These are phyloP conservation scores for Stygiomarasmius scandens DNA, from an alignment of 1,284 basidiomycete species.

Conservation along the genomic window DNA sequence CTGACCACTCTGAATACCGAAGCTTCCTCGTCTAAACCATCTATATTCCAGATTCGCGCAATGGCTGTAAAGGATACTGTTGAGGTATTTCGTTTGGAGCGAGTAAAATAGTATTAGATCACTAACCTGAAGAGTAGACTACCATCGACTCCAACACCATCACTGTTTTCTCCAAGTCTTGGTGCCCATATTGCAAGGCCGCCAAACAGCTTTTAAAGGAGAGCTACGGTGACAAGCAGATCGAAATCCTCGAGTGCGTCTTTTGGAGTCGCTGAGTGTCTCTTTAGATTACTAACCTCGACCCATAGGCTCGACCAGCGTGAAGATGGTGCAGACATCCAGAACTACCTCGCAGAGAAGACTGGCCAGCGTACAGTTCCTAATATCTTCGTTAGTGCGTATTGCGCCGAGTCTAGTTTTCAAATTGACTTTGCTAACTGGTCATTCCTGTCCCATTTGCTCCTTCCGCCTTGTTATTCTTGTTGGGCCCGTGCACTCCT, in stretches of 20 bases:
- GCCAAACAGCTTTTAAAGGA: conserved; percentile 53
- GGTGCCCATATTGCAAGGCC: conserved; percentile 61
- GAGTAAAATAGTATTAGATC: no score
- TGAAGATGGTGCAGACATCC: conserved; percentile 60
- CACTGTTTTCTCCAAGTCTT: conserved; percentile 72
- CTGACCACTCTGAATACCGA: neutral
- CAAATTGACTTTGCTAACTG: no score
- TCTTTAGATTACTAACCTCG: neutral
- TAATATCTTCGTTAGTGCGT: conserved; percentile 70
- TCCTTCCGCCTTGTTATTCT: no score
- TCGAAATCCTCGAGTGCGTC: neutral
- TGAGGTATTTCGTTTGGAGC: conserved; percentile 3
- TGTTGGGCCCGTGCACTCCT: no score
- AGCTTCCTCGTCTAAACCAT: neutral
- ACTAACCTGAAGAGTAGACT: no score
- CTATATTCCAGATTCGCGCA: neutral
- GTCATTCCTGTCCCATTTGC: no score
- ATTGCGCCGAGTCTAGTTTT: neutral
- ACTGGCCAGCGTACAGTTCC: conserved; percentile 68
- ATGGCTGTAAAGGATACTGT: conserved; percentile 6
- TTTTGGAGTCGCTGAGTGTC: neutral
- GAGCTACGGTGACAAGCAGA: neutral
- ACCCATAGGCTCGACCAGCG: conserved; percentile 39
- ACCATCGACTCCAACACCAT: conserved; percentile 50
- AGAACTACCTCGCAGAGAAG: conserved; percentile 60